Conservation (phyloP, 257 asterid species). For the Lantana camara region DNA sequence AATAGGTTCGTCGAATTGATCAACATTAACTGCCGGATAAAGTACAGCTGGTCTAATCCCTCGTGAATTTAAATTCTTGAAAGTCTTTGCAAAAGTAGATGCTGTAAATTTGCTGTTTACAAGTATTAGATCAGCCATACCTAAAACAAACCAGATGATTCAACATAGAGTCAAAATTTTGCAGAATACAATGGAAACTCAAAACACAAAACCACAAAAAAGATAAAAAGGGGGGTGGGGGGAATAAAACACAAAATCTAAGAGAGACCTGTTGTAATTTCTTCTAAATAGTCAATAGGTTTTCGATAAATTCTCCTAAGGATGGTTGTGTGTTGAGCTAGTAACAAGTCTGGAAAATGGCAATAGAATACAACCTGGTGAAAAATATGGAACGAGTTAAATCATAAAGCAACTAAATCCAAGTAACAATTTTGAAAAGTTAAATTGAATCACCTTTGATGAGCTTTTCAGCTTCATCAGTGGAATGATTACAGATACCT, state of each 20-base stretch:
- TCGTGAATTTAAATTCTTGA: constrained; percentile 62
- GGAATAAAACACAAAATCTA: not conserved
- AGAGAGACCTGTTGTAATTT: constrained; percentile 79
- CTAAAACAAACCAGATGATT: constrained; percentile 42
- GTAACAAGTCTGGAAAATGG: constrained; percentile 93
- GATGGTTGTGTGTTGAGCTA: constrained; percentile 82
- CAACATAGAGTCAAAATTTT: constrained; percentile 6
- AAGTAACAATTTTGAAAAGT: not conserved
- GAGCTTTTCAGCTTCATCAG: constrained; percentile 75
- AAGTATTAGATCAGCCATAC: constrained; percentile 89
- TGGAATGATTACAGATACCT: constrained; percentile 83
- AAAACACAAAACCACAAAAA: not conserved
- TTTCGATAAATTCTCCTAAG: constrained; percentile 84
- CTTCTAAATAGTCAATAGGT: constrained; percentile 85
- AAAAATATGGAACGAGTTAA: constrained; percentile 17
- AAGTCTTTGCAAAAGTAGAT: constrained; percentile 88
- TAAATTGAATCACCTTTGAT: constrained; percentile 59
- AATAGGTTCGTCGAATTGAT: constrained; percentile 70
- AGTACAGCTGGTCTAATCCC: constrained; percentile 89
- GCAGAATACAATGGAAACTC: constrained; percentile 3
- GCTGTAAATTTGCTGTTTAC: constrained; percentile 96
- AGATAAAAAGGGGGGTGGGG: too few relatives aligned
- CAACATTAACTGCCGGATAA: constrained; percentile 90
- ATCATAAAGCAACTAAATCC: constrained; percentile 1
- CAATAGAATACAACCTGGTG: constrained; percentile 88